Base-by-base conservation (phyloP, 306 rosid species). In the Quercus ilex region DNA sequence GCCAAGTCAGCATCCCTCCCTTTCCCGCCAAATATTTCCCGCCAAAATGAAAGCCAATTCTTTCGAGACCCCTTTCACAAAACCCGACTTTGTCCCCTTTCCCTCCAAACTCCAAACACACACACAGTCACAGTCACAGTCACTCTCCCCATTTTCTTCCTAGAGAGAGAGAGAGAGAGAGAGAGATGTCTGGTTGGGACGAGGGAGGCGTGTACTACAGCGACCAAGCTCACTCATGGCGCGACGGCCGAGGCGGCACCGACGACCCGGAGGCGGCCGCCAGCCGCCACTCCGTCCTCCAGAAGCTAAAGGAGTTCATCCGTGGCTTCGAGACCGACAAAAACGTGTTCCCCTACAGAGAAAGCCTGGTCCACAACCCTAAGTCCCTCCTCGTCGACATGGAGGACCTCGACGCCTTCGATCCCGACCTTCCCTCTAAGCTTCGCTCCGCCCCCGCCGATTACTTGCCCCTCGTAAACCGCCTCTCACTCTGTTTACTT, bases 151-250 rank as follows among this genome's bases (percentile, higher is more conserved):
- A 15, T 28, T 62, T 69, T 35, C 80, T 77, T 33, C 21, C 18
- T 65, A 67, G 35, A 20, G 75, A 35, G 71, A 62, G 83, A 41
- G 31, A 74, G 78, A 76, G 21, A 15, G 26, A 2, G 77, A 55
- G 81, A 77, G 79, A 79, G 6, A 94, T 95, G 99, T 93, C 99
- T 19, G 99, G 98, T 3, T 95, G 99, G 99, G 99, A 95, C 80
- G 99, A 95, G 75, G 99, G 99, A 71, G 99, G 91, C 17, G 80
- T 95, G 57, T 93, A 84, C 89, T 95, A 95, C 88, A 95, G 97
- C 79, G 99, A 95, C 80, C 99, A 93, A 83, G 96, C 99, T 3
- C 92, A 91, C 83, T 92, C 97, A 3, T 91, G 90, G 78, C 97
- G 94, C 3, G 91, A 83, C 67, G 85, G 86, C 14, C 80, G 76